phyloP scores from a whole-genome alignment of 352 stramenopile genomes.

The Globisporangium lucens region DNA sequence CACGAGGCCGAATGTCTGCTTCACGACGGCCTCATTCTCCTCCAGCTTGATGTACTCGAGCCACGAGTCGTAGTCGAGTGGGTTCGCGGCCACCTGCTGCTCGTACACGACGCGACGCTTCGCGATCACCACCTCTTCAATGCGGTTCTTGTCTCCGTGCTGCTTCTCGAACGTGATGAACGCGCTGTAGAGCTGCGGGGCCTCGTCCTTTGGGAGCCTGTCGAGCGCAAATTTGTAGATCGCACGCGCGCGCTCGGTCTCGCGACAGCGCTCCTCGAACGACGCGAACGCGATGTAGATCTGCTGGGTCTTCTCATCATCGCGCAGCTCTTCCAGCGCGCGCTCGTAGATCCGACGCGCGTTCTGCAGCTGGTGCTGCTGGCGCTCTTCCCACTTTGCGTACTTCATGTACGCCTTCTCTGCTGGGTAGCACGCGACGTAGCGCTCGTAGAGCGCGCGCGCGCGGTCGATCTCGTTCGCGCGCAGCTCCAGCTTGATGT shows the following conservation, averaged over 20 bases:
- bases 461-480: conserved; percentile 84
- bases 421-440: conserved; percentile 89
- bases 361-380: conserved; percentile 90
- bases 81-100: conserved; percentile 85
- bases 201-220: conserved; percentile 77
- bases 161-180: conserved; percentile 99
- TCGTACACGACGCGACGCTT: conserved; percentile 96
- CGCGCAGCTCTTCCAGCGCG: conserved; percentile 88
- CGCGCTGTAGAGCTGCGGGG: conserved; percentile 93
- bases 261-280: conserved; percentile 97
- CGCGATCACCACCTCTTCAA: conserved; percentile 95
- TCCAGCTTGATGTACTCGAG: conserved; percentile 99
- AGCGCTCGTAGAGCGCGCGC: conserved; percentile 92
- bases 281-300: conserved; percentile 94
- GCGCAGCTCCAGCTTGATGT: conserved; percentile 98
- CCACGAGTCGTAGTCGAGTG: conserved; percentile 98
- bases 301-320: conserved; percentile 76
- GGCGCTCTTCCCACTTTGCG: conserved; percentile 97
- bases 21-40: conserved; percentile 78
- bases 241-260: conserved; percentile 88
- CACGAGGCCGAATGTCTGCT: conserved; percentile 62
- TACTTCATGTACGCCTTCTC: conserved; percentile 97
- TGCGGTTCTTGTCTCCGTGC: conserved; percentile 94
- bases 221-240: conserved; percentile 89
- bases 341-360: conserved; percentile 95